These are phyloP conservation scores for Fonsecaea multimorphosa DNA, from an alignment of 2,329 filamentous ascomycete genomes.

Conservation along the genomic window DNA sequence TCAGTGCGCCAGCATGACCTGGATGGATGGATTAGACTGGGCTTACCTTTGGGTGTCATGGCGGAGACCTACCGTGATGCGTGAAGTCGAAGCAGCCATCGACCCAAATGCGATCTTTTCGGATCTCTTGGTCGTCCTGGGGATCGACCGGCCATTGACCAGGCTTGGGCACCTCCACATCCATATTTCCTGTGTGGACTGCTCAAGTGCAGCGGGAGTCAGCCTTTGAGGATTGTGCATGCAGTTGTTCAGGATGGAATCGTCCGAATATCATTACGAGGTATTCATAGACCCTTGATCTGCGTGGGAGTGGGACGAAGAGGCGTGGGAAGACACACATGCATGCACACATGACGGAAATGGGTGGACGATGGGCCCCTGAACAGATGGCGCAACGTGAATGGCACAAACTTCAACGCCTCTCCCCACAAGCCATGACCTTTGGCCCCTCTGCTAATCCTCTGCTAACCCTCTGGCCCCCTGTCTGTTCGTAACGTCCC, in stretches of 20 bases:
- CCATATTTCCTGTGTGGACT: not conserved
- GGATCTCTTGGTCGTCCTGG: conserved; percentile 63
- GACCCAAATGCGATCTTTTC: conserved; percentile 86
- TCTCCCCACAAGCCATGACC: conserved; percentile 1
- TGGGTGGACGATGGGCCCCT: conserved; percentile 19
- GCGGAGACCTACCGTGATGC: conserved; percentile 74
- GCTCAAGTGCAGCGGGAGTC: not conserved
- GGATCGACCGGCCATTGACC: conserved; percentile 70
- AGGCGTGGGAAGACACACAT: conserved; percentile 12
- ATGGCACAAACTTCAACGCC: conserved; percentile 14
- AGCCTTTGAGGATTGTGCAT: not conserved
- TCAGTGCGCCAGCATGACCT: conserved; percentile 96
- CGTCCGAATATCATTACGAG: not conserved
- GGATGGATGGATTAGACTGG: conserved; percentile 46
- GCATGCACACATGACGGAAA: conserved; percentile 7
- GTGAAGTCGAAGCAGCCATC: conserved; percentile 99
- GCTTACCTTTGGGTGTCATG: conserved; percentile 27
- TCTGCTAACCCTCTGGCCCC: not conserved
- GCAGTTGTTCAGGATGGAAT: not conserved
- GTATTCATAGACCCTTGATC: not conserved
- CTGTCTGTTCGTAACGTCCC: conserved; percentile 8
- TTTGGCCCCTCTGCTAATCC: not conserved
- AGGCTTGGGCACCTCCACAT: conserved; percentile 52
- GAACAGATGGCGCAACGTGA: conserved; percentile 25
- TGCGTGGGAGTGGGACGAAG: not conserved